A percentile compares a stretch with the other conserved stretches of the same genome.
Evolutionary conservation across 2,329 filamentous ascomycete genomes (phyloP).

Genomic region (Blastomyces emzantsi): DNA sequence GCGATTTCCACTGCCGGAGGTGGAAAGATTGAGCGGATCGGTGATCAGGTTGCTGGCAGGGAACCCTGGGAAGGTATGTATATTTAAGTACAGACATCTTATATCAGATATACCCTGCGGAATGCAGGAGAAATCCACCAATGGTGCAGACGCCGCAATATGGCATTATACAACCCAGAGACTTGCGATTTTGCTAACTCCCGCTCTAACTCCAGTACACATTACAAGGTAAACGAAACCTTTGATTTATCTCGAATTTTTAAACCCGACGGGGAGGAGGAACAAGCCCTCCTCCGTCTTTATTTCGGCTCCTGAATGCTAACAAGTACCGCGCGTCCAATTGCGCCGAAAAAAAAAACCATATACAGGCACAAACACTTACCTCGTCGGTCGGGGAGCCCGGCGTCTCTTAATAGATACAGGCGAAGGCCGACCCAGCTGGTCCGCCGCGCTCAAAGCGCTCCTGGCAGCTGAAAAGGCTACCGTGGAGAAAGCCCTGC

Average conservation of each 20-base stretch:
- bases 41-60: constrained; percentile 80
- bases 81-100: too few species aligned
- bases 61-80: constrained; percentile 71
- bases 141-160: background rate
- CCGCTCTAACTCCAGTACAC: constrained; percentile 39
- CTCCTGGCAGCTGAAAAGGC: constrained; percentile 61
- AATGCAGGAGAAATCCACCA: background rate
- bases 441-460: constrained; percentile 57
- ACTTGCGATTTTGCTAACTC: constrained; percentile 1
- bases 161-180: background rate
- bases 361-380: constrained; percentile 72
- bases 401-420: constrained; percentile 79
- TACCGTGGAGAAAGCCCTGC: constrained; percentile 57
- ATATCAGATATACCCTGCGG: background rate
- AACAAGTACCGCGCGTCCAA: background rate
- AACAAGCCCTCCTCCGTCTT: background rate
- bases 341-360: background rate
- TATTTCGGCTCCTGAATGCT: background rate
- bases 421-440: constrained; percentile 68
- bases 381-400: constrained; percentile 69
- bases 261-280: background rate
- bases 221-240: constrained; percentile 43
- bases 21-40: constrained; percentile 66
- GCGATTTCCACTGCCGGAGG: constrained; percentile 57
- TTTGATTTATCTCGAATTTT: background rate